Evolutionary conservation across 768 basidiomycete species (phyloP).

Genomic region (Multifurca ochricompacta): DNA sequence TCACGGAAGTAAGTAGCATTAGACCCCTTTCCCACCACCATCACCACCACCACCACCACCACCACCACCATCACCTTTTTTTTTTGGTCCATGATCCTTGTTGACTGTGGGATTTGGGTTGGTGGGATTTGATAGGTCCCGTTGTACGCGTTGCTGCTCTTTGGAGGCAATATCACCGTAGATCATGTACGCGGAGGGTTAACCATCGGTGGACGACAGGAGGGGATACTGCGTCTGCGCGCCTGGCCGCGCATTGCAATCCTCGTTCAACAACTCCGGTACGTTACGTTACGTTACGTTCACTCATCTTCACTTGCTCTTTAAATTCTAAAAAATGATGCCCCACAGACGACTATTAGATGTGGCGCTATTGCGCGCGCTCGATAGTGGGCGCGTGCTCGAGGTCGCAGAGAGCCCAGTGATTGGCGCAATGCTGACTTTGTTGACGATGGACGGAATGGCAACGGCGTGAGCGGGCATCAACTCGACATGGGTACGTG

Average conservation of each 20-base stretch:
- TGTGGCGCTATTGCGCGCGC: conserved; percentile 51
- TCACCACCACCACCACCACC: no score
- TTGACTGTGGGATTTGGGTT: no score
- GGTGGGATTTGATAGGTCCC: conserved; percentile 50
- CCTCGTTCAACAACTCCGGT: conserved; percentile 81
- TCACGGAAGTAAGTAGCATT: conserved; percentile 59
- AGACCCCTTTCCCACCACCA: no score
- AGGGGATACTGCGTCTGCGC: conserved; percentile 50
- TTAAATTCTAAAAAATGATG: not conserved
- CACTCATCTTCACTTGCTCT: not conserved
- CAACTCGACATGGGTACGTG: no score
- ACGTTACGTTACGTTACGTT: conserved; percentile 21
- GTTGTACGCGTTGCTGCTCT: conserved; percentile 75
- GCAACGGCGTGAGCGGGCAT: not conserved
- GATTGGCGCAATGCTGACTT: conserved; percentile 35
- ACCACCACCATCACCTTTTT: no score
- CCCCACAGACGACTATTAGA: conserved; percentile 55
- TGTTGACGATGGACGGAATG: conserved; percentile 34
- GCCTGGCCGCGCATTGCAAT: conserved; percentile 91
- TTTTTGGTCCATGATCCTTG: no score
- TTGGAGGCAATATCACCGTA: conserved; percentile 72
- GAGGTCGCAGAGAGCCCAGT: conserved; percentile 45
- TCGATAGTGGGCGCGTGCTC: conserved; percentile 53
- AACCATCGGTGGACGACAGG: conserved; percentile 44
- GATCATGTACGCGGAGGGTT: conserved; percentile 79